Evolutionary conservation across 2,329 filamentous ascomycete genomes (phyloP).

Genomic region (Pleomassaria siparia): DNA sequence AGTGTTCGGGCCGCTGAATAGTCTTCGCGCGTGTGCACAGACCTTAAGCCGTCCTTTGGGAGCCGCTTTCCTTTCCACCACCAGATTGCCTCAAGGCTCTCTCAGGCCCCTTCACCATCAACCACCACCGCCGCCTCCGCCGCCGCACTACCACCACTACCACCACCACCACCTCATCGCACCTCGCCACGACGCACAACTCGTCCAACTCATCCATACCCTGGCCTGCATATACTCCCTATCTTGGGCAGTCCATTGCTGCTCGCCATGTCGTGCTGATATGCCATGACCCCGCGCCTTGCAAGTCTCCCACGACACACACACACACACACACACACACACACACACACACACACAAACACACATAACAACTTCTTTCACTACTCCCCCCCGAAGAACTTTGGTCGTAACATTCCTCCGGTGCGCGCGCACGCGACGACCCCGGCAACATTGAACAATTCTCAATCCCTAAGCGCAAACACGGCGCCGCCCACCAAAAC

Average conservation of each 20-base stretch:
- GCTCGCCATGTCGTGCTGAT: slow-evolving; percentile 40
- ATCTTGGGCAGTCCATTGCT: slow-evolving; percentile 29
- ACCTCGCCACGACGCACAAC: not conserved
- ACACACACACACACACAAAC: too few relatives aligned
- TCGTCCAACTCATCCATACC: not conserved
- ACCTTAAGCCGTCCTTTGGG: slow-evolving; percentile 14
- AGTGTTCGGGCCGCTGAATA: slow-evolving; percentile 6
- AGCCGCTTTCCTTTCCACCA: slow-evolving; percentile 17
- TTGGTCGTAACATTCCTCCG: too few relatives aligned
- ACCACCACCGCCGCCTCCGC: slow-evolving; percentile 2
- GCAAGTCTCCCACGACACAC: slow-evolving; percentile 13
- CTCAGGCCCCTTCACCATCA: slow-evolving; percentile 5
- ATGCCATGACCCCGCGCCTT: slow-evolving; percentile 33
- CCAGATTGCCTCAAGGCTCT: slow-evolving; percentile 3
- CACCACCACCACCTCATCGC: slow-evolving; percentile 10
- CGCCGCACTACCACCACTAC: slow-evolving; percentile 4
- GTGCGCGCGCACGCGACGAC: slow-evolving; percentile 35
- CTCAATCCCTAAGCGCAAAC: slow-evolving; percentile 13
- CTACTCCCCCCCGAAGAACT: slow-evolving; percentile 15
- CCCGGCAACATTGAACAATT: slow-evolving; percentile 36
- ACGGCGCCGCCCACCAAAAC: not conserved
- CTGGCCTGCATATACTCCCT: slow-evolving; percentile 6
- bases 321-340: too few relatives aligned
- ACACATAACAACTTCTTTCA: too few relatives aligned
- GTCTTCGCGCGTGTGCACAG: not conserved